Evolutionary conservation across 2,329 filamentous ascomycete genomes (phyloP), one percentile per base, ranked within the genome.

Genomic region (Plectosphaerella sp.): DNA sequence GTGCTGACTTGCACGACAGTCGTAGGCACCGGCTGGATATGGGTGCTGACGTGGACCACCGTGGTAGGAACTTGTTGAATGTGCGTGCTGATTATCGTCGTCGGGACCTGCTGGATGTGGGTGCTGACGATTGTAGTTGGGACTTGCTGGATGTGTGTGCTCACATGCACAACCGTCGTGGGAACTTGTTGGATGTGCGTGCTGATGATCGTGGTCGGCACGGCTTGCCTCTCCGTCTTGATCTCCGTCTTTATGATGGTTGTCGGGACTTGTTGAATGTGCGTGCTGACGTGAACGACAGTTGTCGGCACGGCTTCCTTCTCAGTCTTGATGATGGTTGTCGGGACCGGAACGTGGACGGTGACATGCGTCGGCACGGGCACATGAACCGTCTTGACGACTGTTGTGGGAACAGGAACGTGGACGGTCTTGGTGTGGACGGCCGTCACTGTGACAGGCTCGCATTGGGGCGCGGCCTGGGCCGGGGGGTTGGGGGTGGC

Each of bases 41-140:
- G 43, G 48, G 11, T 37, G 20, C 51, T 39, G 12, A 22, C 22
- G 22, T 54, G 41, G 35, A 54, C 46, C 11, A 49, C 35, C 9
- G 55, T 50, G 20, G 52, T 54, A n/a, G 54, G 50, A 2, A 55
- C 53, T 35, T 50, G 53, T 28, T 57, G 45, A 14, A 46, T 18
- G 20, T 53, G 24, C 9, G 50, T 42, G 50, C 36, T 39, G 22
- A 43, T 25, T 6, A 52, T 42, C 3, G 50, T 52, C 15, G 51
- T 36, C 9, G 51, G 53, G 6, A 52, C 24, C 12, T 52, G 46
- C 11, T 49, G 46, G 9, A 49, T 37, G 33, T 50, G 35, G 16
- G 45, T 25, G 14, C 25, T 45, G 33, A 53, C 45, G 4, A 55
- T 41, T 14, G 49, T 51, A 3, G 50, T 45, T 5, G 54, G 52